These are phyloP conservation scores for Penicillium sp. DNA, from an alignment of 2,329 filamentous ascomycete species.

Conservation along the genomic window DNA sequence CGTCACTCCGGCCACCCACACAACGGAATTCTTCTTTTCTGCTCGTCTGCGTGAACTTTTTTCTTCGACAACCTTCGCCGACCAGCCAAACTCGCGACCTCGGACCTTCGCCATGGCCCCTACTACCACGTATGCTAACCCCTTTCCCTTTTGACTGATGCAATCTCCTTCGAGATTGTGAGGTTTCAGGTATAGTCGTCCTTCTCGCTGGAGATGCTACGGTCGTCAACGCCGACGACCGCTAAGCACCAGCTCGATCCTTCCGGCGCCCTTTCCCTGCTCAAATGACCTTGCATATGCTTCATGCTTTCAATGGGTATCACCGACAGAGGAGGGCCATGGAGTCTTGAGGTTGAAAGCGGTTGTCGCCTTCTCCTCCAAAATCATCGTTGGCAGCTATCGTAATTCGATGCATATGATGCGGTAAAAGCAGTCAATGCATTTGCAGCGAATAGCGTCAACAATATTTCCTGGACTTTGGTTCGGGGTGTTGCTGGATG, in stretches of 20 bases:
- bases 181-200: constrained; percentile 70
- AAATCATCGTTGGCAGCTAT: constrained; percentile 62
- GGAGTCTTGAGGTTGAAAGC: constrained; percentile 77
- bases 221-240: constrained; percentile 26
- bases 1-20: constrained; percentile 25
- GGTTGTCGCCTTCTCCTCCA: constrained; percentile 59
- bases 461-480: constrained; percentile 50
- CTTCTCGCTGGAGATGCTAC: constrained; percentile 66
- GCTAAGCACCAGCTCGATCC: constrained; percentile 69
- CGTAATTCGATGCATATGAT: constrained; percentile 16
- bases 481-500: constrained; percentile 70
- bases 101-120: constrained; percentile 53
- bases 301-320: constrained; percentile 28
- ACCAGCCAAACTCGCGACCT: constrained; percentile 35
- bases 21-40: constrained; percentile 30
- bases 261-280: constrained; percentile 46
- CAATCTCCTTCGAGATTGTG: constrained; percentile 39
- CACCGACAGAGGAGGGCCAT: constrained; percentile 51
- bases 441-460: constrained; percentile 38
- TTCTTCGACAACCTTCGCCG: constrained; percentile 34
- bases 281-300: constrained; percentile 25
- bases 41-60: constrained; percentile 19
- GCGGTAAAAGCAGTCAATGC: constrained; percentile 11
- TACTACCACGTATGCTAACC: constrained; percentile 56
- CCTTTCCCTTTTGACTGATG: constrained; percentile 34